These are phyloP conservation scores for Venturia nashicola DNA, from an alignment of 2,329 filamentous ascomycete genomes.

Conservation along the genomic window DNA sequence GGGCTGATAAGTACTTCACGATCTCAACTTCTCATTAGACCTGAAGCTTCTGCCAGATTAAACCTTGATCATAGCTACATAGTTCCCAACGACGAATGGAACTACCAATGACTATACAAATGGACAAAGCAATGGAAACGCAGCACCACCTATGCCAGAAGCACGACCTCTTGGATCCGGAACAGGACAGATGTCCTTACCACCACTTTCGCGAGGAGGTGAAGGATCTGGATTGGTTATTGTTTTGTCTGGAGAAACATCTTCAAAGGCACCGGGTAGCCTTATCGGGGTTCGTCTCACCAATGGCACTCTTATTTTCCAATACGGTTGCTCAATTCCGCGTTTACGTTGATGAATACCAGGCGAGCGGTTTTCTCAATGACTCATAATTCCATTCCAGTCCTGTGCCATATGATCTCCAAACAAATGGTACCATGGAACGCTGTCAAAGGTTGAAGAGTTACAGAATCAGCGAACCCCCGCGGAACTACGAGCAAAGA, in stretches of 20 bases:
- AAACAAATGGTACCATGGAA: too few species aligned
- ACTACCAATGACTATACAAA: neutral
- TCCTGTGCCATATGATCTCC: too few species aligned
- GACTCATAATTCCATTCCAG: too few species aligned
- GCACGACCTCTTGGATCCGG: neutral
- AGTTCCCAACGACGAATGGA: neutral
- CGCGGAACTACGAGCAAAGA: neutral
- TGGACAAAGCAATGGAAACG: neutral
- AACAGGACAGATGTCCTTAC: neutral
- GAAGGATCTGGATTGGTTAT: neutral
- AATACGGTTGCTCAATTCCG: too few species aligned
- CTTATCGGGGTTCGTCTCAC: too few species aligned
- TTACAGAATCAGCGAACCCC: neutral
- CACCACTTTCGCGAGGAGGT: conserved; percentile 1
- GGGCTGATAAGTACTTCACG: too few species aligned
- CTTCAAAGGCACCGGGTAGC: neutral
- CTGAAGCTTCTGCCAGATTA: too few species aligned
- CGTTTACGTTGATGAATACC: too few species aligned
- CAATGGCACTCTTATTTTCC: too few species aligned
- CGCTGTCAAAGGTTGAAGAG: too few species aligned
- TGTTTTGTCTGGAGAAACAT: neutral
- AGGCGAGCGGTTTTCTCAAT: too few species aligned
- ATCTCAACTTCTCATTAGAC: too few species aligned
- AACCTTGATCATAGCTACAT: neutral
- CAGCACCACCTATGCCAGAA: neutral